phyloP scores from a whole-genome alignment of 139 green algal genomes.

The Dunaliella primolecta region DNA sequence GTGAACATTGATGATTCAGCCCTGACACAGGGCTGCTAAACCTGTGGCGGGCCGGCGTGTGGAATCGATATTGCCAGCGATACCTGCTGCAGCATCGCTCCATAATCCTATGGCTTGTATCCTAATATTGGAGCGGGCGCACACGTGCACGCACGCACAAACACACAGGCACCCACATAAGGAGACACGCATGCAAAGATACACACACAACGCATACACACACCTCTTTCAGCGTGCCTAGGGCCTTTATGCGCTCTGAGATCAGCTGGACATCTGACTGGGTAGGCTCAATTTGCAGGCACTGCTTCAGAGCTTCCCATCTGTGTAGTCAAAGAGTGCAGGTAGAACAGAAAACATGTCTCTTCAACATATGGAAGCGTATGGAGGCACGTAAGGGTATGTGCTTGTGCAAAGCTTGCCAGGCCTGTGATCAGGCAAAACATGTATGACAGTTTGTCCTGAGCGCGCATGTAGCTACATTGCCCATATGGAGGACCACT shows the following conservation, averaged over 20 bases:
- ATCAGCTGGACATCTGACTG: neutral
- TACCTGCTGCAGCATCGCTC: neutral
- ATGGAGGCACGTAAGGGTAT: neutral
- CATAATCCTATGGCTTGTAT: neutral
- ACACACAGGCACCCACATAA: neutral
- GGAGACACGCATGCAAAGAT: too few relatives aligned
- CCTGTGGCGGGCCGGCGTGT: too few relatives aligned
- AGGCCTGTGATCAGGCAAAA: neutral
- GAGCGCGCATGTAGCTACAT: too few relatives aligned
- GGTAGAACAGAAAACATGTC: neutral
- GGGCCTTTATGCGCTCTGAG: neutral
- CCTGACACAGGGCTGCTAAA: too few relatives aligned
- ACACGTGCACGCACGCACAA: neutral
- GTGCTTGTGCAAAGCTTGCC: neutral
- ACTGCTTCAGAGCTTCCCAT: constrained; percentile 30
- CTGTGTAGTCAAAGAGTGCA: constrained; percentile 10
- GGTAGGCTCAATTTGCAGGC: constrained; percentile 12
- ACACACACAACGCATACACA: too few relatives aligned
- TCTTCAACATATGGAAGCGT: neutral
- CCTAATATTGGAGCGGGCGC: neutral
- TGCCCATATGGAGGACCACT: too few relatives aligned
- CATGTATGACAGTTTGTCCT: neutral
- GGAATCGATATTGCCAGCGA: neutral
- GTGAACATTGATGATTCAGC: too few relatives aligned
- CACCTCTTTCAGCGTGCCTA: neutral